A percentile compares a stretch with the other conserved stretches of the same genome.
Conservation (phyloP, 2,329 filamentous ascomycete genomes). For the Clarireedia paspali region DNA sequence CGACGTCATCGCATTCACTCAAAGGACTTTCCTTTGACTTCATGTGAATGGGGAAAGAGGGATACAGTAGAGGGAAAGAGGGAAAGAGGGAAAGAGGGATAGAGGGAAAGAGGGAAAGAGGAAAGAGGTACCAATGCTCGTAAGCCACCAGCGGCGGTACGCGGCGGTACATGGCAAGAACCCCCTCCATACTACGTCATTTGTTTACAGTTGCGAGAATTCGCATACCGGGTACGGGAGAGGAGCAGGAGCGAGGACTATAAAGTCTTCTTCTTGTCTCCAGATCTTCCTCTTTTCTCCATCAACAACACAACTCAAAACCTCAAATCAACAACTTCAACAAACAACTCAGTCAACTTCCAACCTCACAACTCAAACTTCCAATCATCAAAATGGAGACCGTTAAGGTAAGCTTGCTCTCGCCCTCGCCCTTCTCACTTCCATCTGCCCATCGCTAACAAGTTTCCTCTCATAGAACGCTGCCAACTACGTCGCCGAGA, state of each 20-base stretch:
- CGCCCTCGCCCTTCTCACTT: neutral
- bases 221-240: neutral
- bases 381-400: constrained; percentile 28
- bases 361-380: constrained; percentile 14
- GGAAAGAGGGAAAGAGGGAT: no score
- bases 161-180: no score
- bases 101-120: no score
- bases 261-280: constrained; percentile 1
- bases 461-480: constrained; percentile 32
- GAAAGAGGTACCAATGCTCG: no score
- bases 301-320: constrained; percentile 12
- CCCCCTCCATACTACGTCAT: no score
- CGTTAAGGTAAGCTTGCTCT: constrained; percentile 25
- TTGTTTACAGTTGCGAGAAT: no score
- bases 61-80: no score
- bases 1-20: no score
- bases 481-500: constrained; percentile 50
- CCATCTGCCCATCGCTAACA: constrained; percentile 5
- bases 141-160: no score
- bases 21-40: no score
- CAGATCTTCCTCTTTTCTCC: neutral
- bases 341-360: constrained; percentile 9
- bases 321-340: constrained; percentile 14
- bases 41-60: no score
- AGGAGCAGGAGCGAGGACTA: neutral